phyloP scores from a whole-genome alignment of 148 eudicot genomes.

The Chenopodium album region DNA sequence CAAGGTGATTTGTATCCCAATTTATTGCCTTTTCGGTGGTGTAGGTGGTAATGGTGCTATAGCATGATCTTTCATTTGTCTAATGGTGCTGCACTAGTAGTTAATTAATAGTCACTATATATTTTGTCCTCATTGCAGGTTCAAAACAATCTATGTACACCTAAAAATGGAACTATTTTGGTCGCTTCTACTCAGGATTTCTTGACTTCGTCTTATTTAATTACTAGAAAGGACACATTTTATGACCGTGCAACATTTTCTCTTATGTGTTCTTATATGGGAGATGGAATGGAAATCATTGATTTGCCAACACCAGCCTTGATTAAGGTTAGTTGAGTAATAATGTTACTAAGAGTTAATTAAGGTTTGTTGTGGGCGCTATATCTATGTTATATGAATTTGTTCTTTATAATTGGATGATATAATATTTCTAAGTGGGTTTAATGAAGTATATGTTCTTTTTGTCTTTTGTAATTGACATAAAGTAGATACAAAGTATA shows the following conservation, averaged over 20 bases:
- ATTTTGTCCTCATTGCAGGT: conserved; percentile 46
- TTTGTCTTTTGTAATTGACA: no score
- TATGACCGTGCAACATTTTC: conserved; percentile 91
- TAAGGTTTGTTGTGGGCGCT: neutral
- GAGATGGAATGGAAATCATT: conserved; percentile 84
- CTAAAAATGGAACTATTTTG: conserved; percentile 92
- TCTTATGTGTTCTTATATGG: conserved; percentile 82
- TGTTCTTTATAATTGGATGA: neutral
- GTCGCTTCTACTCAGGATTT: conserved; percentile 99
- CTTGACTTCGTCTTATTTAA: conserved; percentile 83
- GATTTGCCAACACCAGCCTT: conserved; percentile 89
- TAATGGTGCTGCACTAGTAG: neutral
- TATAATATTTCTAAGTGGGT: no score
- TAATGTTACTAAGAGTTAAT: neutral
- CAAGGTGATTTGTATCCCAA: neutral
- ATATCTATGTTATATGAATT: neutral
- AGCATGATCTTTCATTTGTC: neutral
- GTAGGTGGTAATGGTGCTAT: neutral
- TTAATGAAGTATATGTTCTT: no score
- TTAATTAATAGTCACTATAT: neutral
- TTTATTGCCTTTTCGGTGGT: neutral
- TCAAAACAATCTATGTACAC: conserved; percentile 95
- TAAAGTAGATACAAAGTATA: no score
- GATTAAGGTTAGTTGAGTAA: conserved; percentile 52
- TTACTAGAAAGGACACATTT: conserved; percentile 94